Percentiles rank a stretch among this genome's conserved stretches.
Evolutionary conservation across 192 early-diverging fungal genomes (phyloP).

Genomic region (Coemansia sp.): DNA sequence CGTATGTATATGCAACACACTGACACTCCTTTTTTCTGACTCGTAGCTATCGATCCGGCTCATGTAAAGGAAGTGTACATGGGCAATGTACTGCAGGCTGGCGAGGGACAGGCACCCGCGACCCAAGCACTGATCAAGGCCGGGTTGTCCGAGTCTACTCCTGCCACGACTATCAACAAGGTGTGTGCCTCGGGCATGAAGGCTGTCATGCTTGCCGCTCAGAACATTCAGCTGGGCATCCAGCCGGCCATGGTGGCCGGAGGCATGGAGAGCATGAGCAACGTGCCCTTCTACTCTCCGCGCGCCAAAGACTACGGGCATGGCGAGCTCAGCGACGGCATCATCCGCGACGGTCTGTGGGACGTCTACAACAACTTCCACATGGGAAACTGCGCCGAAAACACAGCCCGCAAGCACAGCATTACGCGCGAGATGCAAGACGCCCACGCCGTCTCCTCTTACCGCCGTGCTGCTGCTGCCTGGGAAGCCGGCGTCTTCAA

Average conservation of each 20-base stretch:
- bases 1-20: neutral
- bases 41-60: conserved; percentile 69
- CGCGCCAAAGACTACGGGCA: conserved; percentile 80
- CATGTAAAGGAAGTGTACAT: conserved; percentile 95
- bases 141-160: conserved; percentile 74
- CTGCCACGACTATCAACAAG: conserved; percentile 98
- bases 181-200: conserved; percentile 99
- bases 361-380: conserved; percentile 95
- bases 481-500: conserved; percentile 85
- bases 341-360: conserved; percentile 96
- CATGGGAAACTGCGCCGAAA: conserved; percentile 78
- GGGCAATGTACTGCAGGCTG: conserved; percentile 93
- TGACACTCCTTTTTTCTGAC: neutral
- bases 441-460: conserved; percentile 82
- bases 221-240: conserved; percentile 78
- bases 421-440: conserved; percentile 93
- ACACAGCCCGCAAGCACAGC: conserved; percentile 84
- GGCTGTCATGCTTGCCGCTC: conserved; percentile 90
- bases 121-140: conserved; percentile 89
- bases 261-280: conserved; percentile 98
- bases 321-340: conserved; percentile 77
- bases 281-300: conserved; percentile 77
- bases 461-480: conserved; percentile 87
- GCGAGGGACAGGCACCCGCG: conserved; percentile 89
- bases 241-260: conserved; percentile 88